These are phyloP conservation scores for Talaromyces verruculosus DNA, from an alignment of 2,329 filamentous ascomycete genomes.

Conservation along the genomic window DNA sequence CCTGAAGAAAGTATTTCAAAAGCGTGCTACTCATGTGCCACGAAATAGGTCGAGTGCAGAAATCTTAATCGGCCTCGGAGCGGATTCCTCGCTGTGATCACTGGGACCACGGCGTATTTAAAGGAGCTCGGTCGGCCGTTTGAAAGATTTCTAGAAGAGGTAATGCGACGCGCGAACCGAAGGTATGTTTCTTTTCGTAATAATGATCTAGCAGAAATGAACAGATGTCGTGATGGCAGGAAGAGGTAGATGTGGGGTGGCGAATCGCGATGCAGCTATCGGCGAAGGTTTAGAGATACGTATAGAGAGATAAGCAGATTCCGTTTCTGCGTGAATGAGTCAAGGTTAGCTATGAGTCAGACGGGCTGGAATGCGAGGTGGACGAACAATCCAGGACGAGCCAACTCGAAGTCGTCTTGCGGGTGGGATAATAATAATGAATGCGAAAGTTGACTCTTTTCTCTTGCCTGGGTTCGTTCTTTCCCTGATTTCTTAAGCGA, in stretches of 20 bases:
- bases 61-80: conserved; percentile 55
- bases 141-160: conserved; percentile 19
- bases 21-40: conserved; percentile 91
- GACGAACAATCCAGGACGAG: background rate
- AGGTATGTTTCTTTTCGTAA: no score
- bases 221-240: background rate
- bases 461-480: background rate
- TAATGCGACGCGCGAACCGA: background rate
- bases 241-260: conserved; percentile 21
- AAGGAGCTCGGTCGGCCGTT: conserved; percentile 57
- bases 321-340: conserved; percentile 4
- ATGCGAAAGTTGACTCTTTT: background rate
- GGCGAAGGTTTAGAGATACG: conserved; percentile 1
- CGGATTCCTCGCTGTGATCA: conserved; percentile 86
- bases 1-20: conserved; percentile 95
- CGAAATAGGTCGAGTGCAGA: conserved; percentile 33
- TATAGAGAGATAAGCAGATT: conserved; percentile 3
- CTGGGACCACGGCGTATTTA: conserved; percentile 87
- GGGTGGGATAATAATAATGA: background rate
- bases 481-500: conserved; percentile 9
- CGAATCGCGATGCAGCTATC: conserved; percentile 22
- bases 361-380: background rate
- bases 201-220: no score
- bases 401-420: no score
- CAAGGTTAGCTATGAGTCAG: background rate